phyloP scores from a whole-genome alignment of 2,329 filamentous ascomycete species.

The Pyrenochaeta sp. region DNA sequence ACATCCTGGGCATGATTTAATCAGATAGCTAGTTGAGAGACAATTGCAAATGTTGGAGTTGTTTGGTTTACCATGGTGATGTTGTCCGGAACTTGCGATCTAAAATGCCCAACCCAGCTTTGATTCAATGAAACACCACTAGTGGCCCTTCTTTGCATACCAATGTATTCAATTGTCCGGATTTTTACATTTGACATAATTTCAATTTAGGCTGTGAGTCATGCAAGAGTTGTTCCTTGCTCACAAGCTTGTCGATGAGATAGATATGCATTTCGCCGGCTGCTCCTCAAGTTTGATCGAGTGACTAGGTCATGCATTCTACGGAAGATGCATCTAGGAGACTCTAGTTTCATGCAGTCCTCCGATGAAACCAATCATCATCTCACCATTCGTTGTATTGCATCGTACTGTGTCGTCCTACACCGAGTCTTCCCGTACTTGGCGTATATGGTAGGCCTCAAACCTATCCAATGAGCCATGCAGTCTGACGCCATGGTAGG shows the following conservation, averaged over 20 bases:
- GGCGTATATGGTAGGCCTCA: background rate
- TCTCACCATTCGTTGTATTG: background rate
- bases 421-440: background rate
- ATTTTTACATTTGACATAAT: too few species aligned
- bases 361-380: background rate
- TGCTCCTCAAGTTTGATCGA: background rate
- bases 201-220: too few species aligned
- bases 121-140: background rate
- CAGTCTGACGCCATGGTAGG: background rate
- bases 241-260: background rate
- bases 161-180: too few species aligned
- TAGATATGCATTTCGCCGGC: background rate
- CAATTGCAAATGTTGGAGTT: background rate
- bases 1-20: slow-evolving; percentile 3
- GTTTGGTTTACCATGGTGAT: background rate
- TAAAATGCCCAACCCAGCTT: background rate
- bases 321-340: background rate
- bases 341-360: background rate
- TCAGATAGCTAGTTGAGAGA: slow-evolving; percentile 1
- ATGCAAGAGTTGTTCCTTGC: background rate
- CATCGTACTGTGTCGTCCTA: background rate
- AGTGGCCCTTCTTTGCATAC: background rate
- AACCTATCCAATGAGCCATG: background rate
- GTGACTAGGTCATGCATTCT: background rate
- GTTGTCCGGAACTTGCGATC: background rate